Base-by-base conservation (phyloP, 495 filamentous ascomycete genomes). In the Glonium stellatum region DNA sequence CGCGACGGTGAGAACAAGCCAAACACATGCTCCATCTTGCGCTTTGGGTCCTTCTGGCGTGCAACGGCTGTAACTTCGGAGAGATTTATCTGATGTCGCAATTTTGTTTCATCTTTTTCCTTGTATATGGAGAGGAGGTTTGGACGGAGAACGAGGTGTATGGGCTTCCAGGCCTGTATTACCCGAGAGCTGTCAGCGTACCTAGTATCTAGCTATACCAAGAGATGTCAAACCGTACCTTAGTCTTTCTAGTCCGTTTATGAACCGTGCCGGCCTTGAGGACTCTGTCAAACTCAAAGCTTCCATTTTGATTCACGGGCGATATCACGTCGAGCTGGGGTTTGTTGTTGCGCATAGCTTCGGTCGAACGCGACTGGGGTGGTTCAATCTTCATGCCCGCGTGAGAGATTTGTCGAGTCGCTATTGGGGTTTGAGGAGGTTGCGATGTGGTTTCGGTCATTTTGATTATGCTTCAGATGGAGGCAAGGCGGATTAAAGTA, bases 61-160 rank as follows among this genome's bases (percentile, higher is more conserved):
- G 91, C 88, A 35, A 96, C 88, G 4, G 92, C 92, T 4, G 92
- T 96, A 58, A 97, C 80, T 59, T 98, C 93, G 36, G 89, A 88
- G 47, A 97, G 82, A 67, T 82, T 84, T 61, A 98, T 83, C 65
- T 95, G 91, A 66, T 90, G 87, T 23, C 89, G 85, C 8, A 98
- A 82, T 69, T 92, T 90, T 65, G 87, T 88, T 69, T 95, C 90
- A 66, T 89, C 86, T 56, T 90, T 83, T 64, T 91, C 86, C 69
- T 93, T 92, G 83, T 98, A 98, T 61, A 95, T 90, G 37, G 90
- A 97, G 22, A 97, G 81, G n/a, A 89, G 80, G 68, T 95, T 95
- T 1, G 92, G 91, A 50, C 93, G 87, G 34, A 98, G 84, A 42
- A 97, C 92, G 27, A 98, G 79, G 72, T 89, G 92, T 55, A 90